Base-by-base conservation (phyloP, 1,284 basidiomycete species). In the Melampsora americana region DNA sequence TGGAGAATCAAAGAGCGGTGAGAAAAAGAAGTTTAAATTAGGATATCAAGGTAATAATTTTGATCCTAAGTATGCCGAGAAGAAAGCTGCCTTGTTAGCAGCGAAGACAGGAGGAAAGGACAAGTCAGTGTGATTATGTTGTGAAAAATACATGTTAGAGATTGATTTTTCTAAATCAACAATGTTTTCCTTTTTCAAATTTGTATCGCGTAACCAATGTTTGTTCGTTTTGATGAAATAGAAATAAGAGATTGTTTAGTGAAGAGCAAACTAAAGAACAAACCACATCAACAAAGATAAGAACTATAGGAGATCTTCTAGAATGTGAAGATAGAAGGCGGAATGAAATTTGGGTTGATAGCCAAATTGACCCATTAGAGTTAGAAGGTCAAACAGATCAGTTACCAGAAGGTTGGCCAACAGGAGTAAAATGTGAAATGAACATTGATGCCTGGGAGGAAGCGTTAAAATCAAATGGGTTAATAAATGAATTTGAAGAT, bases 341-440 rank as follows among this genome's bases (percentile, higher is more conserved):
- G 18, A 26, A 61, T n/a, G n/a, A n/a, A n/a, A n/a, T n/a, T n/a
- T n/a, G n/a, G 28, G 7, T 11, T 23, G 62, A 9, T 65, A 35
- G 20, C 62, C n/a, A 30, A 65, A n/a, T n/a, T n/a, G n/a, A n/a
- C n/a, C n/a, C n/a, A n/a, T n/a, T n/a, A n/a, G n/a, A n/a, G n/a
- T n/a, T n/a, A n/a, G n/a, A n/a, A n/a, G n/a, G n/a, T n/a, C n/a
- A n/a, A n/a, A n/a, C n/a, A n/a, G n/a, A n/a, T n/a, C n/a, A n/a
- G n/a, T n/a, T n/a, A n/a, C n/a, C n/a, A n/a, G n/a, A n/a, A 65
- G 30, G 62, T 5, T 66, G 64, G 64, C 64, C 64, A 7, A 42
- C 5, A 7, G 26, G 5, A 14, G 20, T 66, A 2, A 2, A 5
- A 44, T 66, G 64, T 44, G 39, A 66, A 20, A 66, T 66, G 64